These are phyloP conservation scores for Irpex sp. DNA, from an alignment of 1,284 basidiomycete species.

Conservation along the genomic window DNA sequence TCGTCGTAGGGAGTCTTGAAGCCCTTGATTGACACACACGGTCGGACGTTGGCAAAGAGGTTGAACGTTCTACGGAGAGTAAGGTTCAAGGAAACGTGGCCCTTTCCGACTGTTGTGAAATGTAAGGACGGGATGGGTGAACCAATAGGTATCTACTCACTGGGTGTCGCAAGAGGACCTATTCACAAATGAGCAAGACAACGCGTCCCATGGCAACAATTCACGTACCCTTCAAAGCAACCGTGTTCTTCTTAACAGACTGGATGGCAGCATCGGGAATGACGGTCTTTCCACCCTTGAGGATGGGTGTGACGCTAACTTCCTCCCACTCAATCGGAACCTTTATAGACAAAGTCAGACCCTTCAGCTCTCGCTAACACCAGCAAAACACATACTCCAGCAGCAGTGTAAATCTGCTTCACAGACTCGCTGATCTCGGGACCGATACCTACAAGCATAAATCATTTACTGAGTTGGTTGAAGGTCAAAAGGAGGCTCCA, in stretches of 20 bases:
- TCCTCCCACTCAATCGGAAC: constrained; percentile 99
- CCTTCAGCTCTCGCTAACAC: neutral
- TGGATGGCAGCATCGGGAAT: constrained; percentile 92
- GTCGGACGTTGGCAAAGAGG: constrained; percentile 97
- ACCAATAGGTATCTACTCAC: constrained; percentile 37
- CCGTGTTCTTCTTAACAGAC: constrained; percentile 95
- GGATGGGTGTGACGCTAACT: constrained; percentile 92
- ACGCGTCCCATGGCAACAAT: constrained; percentile 3
- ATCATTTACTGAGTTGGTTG: constrained; percentile 1
- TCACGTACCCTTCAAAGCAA: constrained; percentile 88
- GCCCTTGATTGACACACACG: constrained; percentile 93
- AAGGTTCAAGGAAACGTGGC: constrained; percentile 97
- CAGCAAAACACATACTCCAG: constrained; percentile 50
- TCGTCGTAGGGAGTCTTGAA: constrained; percentile 99
- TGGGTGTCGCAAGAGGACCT: constrained; percentile 93
- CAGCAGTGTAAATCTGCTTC: constrained; percentile 90
- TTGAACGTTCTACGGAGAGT: constrained; percentile 97
- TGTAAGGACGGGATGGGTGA: neutral
- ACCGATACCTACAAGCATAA: constrained; percentile 75
- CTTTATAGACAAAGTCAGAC: constrained; percentile 34
- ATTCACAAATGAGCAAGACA: constrained; percentile 5
- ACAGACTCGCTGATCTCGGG: constrained; percentile 97
- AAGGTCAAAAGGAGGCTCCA: constrained; percentile 11
- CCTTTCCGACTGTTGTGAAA: constrained; percentile 83
- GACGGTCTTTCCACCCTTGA: constrained; percentile 94